Percentiles rank a stretch among this genome's conserved stretches.
Evolutionary conservation across 2,329 filamentous ascomycete species (phyloP).

Genomic region (Nemania sp.): DNA sequence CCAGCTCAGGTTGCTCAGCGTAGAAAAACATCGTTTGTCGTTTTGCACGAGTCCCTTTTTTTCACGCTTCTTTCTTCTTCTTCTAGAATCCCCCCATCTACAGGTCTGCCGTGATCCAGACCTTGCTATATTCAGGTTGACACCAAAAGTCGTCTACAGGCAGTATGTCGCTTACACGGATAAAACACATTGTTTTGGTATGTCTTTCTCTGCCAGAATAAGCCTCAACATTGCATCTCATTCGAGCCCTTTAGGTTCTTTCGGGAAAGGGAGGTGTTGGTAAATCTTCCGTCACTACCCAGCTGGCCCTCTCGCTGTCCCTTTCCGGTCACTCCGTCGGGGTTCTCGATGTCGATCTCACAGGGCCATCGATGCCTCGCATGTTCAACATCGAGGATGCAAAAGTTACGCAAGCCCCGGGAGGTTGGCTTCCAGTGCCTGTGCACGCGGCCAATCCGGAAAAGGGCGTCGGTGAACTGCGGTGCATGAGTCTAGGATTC

Average conservation of each 20-base stretch:
- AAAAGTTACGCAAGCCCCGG: conserved; percentile 89
- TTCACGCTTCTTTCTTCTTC: background rate
- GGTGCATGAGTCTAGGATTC: conserved; percentile 93
- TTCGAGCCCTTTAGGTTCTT: conserved; percentile 59
- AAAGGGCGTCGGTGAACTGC: conserved; percentile 64
- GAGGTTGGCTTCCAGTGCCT: conserved; percentile 87
- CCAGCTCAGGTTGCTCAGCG: conserved; percentile 1
- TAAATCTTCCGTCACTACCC: conserved; percentile 96
- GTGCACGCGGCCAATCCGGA: conserved; percentile 68
- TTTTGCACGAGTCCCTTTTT: background rate
- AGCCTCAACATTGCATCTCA: conserved; percentile 6
- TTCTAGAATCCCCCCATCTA: no score
- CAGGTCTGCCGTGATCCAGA: no score
- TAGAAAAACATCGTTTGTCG: conserved; percentile 1
- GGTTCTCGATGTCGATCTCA: conserved; percentile 94
- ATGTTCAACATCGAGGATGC: conserved; percentile 88
- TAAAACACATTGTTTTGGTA: conserved; percentile 80
- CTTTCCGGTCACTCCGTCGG: conserved; percentile 87
- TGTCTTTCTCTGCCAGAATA: conserved; percentile 32
- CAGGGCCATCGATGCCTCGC: conserved; percentile 92
- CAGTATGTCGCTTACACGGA: conserved; percentile 68
- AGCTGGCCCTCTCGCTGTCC: conserved; percentile 87
- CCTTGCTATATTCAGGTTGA: background rate
- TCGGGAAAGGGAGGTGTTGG: conserved; percentile 98
- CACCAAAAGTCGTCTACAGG: background rate